Evolutionary conservation across 768 basidiomycete genomes (phyloP).

Genomic region (Xerocomellus intermedius): DNA sequence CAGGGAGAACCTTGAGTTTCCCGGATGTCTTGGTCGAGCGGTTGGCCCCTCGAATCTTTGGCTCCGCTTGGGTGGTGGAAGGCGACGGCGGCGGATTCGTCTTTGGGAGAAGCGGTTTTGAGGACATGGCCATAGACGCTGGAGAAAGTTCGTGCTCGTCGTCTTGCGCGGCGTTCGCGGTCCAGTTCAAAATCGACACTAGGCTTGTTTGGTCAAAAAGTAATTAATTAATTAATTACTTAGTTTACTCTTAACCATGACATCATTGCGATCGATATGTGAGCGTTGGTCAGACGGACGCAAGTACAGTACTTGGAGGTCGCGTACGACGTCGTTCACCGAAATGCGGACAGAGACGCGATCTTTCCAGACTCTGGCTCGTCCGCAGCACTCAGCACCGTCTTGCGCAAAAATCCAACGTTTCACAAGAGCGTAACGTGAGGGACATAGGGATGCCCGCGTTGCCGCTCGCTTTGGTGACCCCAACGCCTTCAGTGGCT

Average conservation of each 20-base stretch:
- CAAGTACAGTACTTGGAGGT: background rate
- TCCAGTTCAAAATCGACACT: slow-evolving; percentile 11
- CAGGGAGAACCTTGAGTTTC: slow-evolving; percentile 86
- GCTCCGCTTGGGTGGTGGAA: slow-evolving; percentile 32
- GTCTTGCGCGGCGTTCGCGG: slow-evolving; percentile 9
- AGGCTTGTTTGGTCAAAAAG: background rate
- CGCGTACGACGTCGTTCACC: background rate
- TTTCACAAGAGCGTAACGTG: background rate
- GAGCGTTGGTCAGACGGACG: background rate
- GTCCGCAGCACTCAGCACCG: background rate
- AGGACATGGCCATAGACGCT: slow-evolving; percentile 22
- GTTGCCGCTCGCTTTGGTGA: background rate
- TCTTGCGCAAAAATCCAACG: background rate
- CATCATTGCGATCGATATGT: slow-evolving; percentile 7
- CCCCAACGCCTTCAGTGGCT: background rate
- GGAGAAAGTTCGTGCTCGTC: slow-evolving; percentile 13
- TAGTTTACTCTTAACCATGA: slow-evolving; percentile 5
- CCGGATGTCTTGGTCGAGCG: slow-evolving; percentile 79
- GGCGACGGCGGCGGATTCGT: slow-evolving; percentile 20
- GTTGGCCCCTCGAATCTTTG: slow-evolving; percentile 69
- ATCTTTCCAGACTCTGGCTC: no score
- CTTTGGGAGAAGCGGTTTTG: slow-evolving; percentile 33
- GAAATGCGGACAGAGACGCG: background rate
- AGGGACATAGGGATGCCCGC: background rate
- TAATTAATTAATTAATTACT: slow-evolving; percentile 12